These are phyloP conservation scores for Vicia sativa DNA, from an alignment of 306 rosid species.

Conservation along the genomic window DNA sequence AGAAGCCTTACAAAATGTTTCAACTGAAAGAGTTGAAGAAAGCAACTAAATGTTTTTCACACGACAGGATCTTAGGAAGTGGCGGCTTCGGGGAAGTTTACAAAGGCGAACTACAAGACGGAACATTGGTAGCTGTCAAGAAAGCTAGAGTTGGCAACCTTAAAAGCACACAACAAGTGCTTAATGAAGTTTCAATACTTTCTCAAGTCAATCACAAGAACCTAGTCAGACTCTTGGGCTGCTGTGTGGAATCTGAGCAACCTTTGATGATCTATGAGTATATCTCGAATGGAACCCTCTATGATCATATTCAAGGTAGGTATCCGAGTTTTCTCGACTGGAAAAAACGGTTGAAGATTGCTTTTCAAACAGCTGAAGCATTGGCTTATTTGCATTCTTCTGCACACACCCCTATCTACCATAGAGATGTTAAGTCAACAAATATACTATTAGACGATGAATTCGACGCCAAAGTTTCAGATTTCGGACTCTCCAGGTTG, in stretches of 20 bases:
- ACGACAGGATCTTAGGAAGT: conserved; percentile 66
- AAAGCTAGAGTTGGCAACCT: conserved; percentile 85
- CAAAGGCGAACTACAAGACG: conserved; percentile 80
- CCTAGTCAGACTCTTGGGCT: conserved; percentile 84
- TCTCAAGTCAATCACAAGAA: conserved; percentile 93
- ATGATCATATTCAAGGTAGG: conserved; percentile 82
- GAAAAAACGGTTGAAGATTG: conserved; percentile 81
- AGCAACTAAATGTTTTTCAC: conserved; percentile 76
- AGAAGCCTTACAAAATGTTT: conserved; percentile 66
- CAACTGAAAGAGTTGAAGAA: conserved; percentile 75
- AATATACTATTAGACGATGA: conserved; percentile 76
- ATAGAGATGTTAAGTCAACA: conserved; percentile 95
- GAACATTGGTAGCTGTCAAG: conserved; percentile 82
- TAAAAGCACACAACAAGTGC: conserved; percentile 87
- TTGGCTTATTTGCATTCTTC: conserved; percentile 84
- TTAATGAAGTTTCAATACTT: conserved; percentile 88
- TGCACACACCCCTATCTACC: conserved; percentile 87
- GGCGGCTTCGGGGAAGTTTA: conserved; percentile 97
- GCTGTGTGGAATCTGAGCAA: conserved; percentile 81
- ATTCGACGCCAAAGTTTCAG: conserved; percentile 79
- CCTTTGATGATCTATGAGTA: conserved; percentile 93
- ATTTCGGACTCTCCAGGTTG: conserved; percentile 92
- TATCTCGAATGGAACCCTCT: conserved; percentile 90
- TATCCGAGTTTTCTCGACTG: conserved; percentile 69
- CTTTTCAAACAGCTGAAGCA: conserved; percentile 90